These are phyloP conservation scores for Fusarium sp. DNA, from an alignment of 2,329 filamentous ascomycete species.

Conservation along the genomic window DNA sequence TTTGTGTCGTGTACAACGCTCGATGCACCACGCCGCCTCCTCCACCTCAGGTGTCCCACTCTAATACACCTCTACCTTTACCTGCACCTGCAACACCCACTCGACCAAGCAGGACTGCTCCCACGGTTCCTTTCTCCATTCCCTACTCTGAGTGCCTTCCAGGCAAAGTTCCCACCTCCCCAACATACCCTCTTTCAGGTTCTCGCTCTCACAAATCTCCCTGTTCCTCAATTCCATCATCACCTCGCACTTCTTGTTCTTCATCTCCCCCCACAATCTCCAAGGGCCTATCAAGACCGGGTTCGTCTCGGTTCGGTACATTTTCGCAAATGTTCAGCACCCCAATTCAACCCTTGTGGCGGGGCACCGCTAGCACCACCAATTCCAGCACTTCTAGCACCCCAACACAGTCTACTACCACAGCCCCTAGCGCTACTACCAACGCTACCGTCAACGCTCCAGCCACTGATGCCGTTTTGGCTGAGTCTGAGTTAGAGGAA, in stretches of 20 bases:
- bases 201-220: slow-evolving; percentile 16
- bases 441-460: slow-evolving; percentile 37
- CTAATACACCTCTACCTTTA: slow-evolving; percentile 7
- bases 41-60: slow-evolving; percentile 33
- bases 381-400: slow-evolving; percentile 34
- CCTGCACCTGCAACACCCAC: slow-evolving; percentile 36
- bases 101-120: slow-evolving; percentile 27
- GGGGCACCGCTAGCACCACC: slow-evolving; percentile 33
- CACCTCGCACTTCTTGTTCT: slow-evolving; percentile 43
- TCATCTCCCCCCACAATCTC: slow-evolving; percentile 43
- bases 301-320: slow-evolving; percentile 38
- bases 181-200: slow-evolving; percentile 26
- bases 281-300: slow-evolving; percentile 47
- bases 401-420: slow-evolving; percentile 29
- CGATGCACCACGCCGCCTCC: slow-evolving; percentile 38
- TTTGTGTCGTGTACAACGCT: slow-evolving; percentile 45
- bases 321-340: slow-evolving; percentile 46
- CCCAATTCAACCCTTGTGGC: slow-evolving; percentile 45
- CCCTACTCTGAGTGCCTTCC: slow-evolving; percentile 23
- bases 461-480: slow-evolving; percentile 36
- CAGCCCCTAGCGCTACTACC: slow-evolving; percentile 31
- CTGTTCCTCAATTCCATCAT: slow-evolving; percentile 34
- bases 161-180: slow-evolving; percentile 28
- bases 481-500: slow-evolving; percentile 30
- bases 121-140: slow-evolving; percentile 25